Evolutionary conservation across 2,329 filamentous ascomycete genomes (phyloP).

Genomic region (Shiraia bambusicola): DNA sequence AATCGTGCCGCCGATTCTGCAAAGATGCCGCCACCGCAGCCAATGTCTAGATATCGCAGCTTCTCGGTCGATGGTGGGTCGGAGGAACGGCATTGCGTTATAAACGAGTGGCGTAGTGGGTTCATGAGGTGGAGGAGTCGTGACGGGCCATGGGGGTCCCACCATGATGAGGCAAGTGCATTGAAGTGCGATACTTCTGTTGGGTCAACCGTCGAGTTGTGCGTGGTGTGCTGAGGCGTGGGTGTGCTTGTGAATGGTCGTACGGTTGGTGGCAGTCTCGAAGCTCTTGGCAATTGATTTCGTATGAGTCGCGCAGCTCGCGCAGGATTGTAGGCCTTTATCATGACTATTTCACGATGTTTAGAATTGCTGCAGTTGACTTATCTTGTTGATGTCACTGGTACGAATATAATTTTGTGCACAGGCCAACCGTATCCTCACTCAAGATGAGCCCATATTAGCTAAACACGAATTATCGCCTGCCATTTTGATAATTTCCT

Average conservation of each 20-base stretch:
- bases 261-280: constrained; percentile 3
- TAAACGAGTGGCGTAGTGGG: constrained; percentile 91
- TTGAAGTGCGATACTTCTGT: constrained; percentile 94
- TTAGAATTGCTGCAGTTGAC: background rate
- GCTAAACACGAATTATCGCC: no score
- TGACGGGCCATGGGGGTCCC: constrained; percentile 92
- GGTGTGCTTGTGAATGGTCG: constrained; percentile 21
- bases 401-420: no score
- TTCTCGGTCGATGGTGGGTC: constrained; percentile 39
- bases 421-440: no score
- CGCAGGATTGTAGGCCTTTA: constrained; percentile 12
- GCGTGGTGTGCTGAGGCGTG: constrained; percentile 13
- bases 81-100: constrained; percentile 64
- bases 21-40: constrained; percentile 95
- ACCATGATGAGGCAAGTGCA: constrained; percentile 89
- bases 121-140: constrained; percentile 97
- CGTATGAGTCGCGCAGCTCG: constrained; percentile 14
- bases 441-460: no score
- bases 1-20: constrained; percentile 81
- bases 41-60: constrained; percentile 81
- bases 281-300: background rate
- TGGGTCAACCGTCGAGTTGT: constrained; percentile 62
- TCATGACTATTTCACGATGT: constrained; percentile 2
- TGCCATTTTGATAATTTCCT: no score
- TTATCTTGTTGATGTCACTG: constrained; percentile 1